Base-by-base conservation (phyloP, 1,139 yeast genomes). In the Pichia norvegensis region DNA sequence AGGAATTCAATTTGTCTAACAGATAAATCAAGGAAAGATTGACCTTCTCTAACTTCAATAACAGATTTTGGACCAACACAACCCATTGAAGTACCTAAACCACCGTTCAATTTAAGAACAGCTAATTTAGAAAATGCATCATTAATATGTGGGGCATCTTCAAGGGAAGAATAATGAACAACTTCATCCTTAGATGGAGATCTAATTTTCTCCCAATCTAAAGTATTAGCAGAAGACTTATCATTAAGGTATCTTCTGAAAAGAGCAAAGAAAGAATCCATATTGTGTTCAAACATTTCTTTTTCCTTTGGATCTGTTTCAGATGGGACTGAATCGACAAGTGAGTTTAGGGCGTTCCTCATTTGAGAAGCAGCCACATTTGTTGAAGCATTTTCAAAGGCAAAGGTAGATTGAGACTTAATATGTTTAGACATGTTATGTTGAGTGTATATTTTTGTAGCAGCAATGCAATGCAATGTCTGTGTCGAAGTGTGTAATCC, bases 61-160 rank as follows among this genome's bases (percentile, higher is more conserved):
- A 92, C 95, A 21, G 96, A 85, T 68, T 92, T 92, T 52, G 98
- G 98, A 49, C 98, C 98, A 53, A 92, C 97, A 72, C 98, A 94
- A 48, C 98, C 98, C 98, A 92, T 92, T 16, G 98, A 90, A 35
- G 98, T 92, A 64, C 98, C 98, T 58, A 92, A 76, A 44, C 98
- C 98, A 73, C 98, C 98, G 66, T 92, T 92, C 65, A 92, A 78
- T 71, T 92, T 92, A 67, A 92, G 76, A 41, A 92, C 98, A 4
- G 97, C 97, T 64, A 92, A 76, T 67, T 90, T 90, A 57, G 80
- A 69, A 63, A 94, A 76, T 66, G 81, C 81, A 42, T 51, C 49
- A 20, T 41, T 31, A 13, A n/a, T 2, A 11, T 44, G 29, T 17
- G 46, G 41, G 45, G 67, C 63, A 16, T 67, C 68, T 13, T 59